phyloP scores from a whole-genome alignment of 345 rosid genomes.

The Kernera saxatilis region DNA sequence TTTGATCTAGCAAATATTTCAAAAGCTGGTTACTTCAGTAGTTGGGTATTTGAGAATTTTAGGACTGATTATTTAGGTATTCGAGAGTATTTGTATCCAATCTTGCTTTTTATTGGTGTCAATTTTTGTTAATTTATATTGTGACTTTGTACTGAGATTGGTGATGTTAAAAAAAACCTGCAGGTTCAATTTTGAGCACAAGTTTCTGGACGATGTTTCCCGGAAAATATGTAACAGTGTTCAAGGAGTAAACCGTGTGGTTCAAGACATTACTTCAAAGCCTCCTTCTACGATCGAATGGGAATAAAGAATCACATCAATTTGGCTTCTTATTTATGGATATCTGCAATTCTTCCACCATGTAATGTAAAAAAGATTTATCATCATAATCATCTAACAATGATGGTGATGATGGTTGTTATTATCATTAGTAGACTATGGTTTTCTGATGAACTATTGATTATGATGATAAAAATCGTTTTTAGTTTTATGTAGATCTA shows the following conservation, averaged over 20 bases:
- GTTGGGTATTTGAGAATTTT: too few relatives aligned
- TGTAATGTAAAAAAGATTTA: constrained; percentile 24
- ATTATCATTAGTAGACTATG: neutral
- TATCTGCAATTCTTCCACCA: constrained; percentile 19
- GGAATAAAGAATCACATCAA: constrained; percentile 44
- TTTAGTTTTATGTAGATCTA: neutral
- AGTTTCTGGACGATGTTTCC: constrained; percentile 80
- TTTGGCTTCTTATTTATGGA: constrained; percentile 1
- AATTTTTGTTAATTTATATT: neutral
- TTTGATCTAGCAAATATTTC: neutral
- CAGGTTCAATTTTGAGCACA: constrained; percentile 95
- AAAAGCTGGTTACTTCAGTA: neutral
- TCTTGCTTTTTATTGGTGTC: neutral
- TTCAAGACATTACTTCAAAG: constrained; percentile 94
- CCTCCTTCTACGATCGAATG: constrained; percentile 99
- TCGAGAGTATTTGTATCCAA: neutral
- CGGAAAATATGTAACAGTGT: constrained; percentile 91
- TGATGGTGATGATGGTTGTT: neutral
- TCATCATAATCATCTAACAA: constrained; percentile 2
- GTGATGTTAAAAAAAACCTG: neutral
- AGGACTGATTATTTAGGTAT: too few relatives aligned
- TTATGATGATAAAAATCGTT: neutral
- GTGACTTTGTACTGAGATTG: neutral
- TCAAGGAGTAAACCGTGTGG: constrained; percentile 92
- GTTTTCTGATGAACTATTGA: neutral